Percentiles rank a stretch among this genome's conserved stretches.
phyloP scores from a whole-genome alignment of 78 protist genomes.

The slime mould (Dictyostelium discoideum) region dicty_2.7 NC_007090.3:4087501-4088000 shows the following conservation, averaged over 20 bases:
- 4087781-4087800: conserved; percentile 13
- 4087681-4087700: conserved; percentile 23
- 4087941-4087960: conserved; percentile 73
- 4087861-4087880: not conserved
- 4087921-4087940: conserved; percentile 44
- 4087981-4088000: not conserved
- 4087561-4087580: not conserved
- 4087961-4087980: conserved; percentile 54
- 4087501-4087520: conserved; percentile 84
- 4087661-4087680: not conserved
- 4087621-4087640: conserved; percentile 86
- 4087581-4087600: not conserved
- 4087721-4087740: conserved; percentile 61
- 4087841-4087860: not conserved
- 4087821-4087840: not conserved
- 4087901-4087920: conserved; percentile 29
- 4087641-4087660: conserved; percentile 6
- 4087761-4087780: conserved; percentile 48
- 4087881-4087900: not conserved
- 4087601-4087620: not conserved
- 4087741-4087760: conserved; percentile 21
- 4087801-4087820: conserved; percentile 54
- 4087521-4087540: conserved; percentile 36
- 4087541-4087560: not conserved
- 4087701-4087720: conserved; percentile 36